Conservation (phyloP, 2,329 filamentous ascomycete species). For the Setomelanomma holmii region DNA sequence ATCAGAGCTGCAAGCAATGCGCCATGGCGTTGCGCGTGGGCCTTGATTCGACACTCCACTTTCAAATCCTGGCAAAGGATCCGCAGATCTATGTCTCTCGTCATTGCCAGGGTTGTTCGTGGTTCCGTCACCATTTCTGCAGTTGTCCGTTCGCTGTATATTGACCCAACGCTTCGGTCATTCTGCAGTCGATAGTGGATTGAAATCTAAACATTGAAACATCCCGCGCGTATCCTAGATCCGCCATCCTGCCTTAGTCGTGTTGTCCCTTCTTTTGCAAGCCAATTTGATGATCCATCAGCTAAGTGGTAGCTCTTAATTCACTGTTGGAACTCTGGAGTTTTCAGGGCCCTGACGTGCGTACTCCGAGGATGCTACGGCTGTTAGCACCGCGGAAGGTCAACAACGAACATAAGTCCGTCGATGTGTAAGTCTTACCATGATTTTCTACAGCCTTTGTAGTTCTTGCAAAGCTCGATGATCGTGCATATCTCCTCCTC, state of each 20-base stretch:
- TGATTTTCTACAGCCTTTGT: too few species aligned
- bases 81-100: conserved; percentile 8
- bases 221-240: neutral
- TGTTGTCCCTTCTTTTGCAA: neutral
- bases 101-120: conserved; percentile 2
- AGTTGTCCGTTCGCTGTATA: conserved; percentile 11
- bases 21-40: neutral
- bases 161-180: conserved; percentile 9
- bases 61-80: conserved; percentile 8
- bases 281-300: neutral
- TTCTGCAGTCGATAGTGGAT: conserved; percentile 6
- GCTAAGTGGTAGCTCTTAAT: neutral
- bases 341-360: neutral
- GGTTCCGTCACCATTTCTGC: conserved; percentile 7
- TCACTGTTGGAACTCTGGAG: neutral
- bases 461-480: too few species aligned
- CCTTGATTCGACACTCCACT: conserved; percentile 1
- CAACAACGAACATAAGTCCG: neutral
- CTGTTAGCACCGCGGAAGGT: neutral
- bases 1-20: neutral
- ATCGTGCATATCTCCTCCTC: too few species aligned
- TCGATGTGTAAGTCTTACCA: neutral
- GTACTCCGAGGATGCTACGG: neutral
- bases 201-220: neutral
- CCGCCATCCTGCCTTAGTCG: neutral